Conservation (phyloP, 208 protist species). For the Trypanosomatidae sp. region DNA sequence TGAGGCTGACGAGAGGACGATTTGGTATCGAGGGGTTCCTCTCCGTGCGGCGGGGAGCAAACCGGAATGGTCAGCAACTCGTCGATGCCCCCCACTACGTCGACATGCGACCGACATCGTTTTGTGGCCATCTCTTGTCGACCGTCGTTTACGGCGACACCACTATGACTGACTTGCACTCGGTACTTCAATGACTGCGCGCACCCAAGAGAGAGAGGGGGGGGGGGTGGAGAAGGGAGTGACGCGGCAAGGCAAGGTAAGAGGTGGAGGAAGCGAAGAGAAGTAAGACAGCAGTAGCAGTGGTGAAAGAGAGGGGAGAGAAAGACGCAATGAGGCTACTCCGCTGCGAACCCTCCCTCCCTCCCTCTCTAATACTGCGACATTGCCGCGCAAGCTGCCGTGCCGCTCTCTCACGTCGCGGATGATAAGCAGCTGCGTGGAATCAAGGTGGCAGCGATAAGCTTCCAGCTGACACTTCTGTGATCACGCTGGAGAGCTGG, state of each 20-base stretch:
- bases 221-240: neutral
- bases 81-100: neutral
- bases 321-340: neutral
- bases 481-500: neutral
- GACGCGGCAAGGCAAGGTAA: neutral
- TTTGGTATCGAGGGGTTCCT: neutral
- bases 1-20: neutral
- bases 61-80: conserved; percentile 8
- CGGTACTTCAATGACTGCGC: neutral
- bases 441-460: neutral
- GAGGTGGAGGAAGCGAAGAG: neutral
- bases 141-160: neutral
- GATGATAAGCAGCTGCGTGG: neutral
- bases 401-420: neutral
- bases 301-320: neutral
- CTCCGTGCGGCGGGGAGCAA: neutral
- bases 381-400: neutral
- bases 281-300: neutral
- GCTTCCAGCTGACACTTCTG: neutral
- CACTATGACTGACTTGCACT: neutral
- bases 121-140: neutral
- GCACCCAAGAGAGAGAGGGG: neutral
- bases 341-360: neutral
- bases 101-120: neutral
- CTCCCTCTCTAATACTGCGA: neutral